Evolutionary conservation across 495 filamentous ascomycete genomes (phyloP), one percentile per base, ranked within the genome.

Genomic region (Trichoderma orchidacearum): DNA sequence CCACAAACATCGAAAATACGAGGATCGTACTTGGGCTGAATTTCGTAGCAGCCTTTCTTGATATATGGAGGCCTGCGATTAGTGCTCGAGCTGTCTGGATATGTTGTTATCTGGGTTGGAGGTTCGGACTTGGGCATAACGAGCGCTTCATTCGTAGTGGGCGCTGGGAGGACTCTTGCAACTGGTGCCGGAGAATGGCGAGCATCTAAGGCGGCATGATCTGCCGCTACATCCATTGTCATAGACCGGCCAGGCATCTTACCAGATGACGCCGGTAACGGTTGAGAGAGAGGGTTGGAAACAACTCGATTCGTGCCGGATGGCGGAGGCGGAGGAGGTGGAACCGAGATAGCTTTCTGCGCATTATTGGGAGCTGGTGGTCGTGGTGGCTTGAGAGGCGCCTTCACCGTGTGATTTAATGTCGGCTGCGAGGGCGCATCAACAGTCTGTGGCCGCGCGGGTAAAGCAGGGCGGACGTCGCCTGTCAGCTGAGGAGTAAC

Each of bases 1-100:
- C 92, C 94, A 65, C 86, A 95, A 34, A 93, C 84, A 58, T 89
- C 91, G 65, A 95, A 82, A 30, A 90, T 72, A 17, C 86, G 82
- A 7, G 88, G 87, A 60, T 97, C 92, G 62, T 79, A 89, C 82
- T 86, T 85, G 1, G 87, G 91, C n/a, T 72, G 66, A 53, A 98
- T 96, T 59, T 91, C 85, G 18, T 71, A 76, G 1, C 79, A 79
- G 0, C 87, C 85, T 25, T 81, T 74, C 64, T 79, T 84, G 59
- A 86, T 81, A 57, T 78, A 74, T 0, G 93, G 94, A 38, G 87
- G 86, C 29, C 91, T 82, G 36, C 93, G 79, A 63, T 95, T 97
- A 1, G 89, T 82, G 60, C 82, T 79, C 1, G 90, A 92, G 0
- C 87, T 73, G 70, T 97, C 91, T 11, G 93, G 92, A 67, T 85